These are phyloP conservation scores for Cyclotella cryptica DNA, from an alignment of 108 stramenopile species.

Conservation along the genomic window DNA sequence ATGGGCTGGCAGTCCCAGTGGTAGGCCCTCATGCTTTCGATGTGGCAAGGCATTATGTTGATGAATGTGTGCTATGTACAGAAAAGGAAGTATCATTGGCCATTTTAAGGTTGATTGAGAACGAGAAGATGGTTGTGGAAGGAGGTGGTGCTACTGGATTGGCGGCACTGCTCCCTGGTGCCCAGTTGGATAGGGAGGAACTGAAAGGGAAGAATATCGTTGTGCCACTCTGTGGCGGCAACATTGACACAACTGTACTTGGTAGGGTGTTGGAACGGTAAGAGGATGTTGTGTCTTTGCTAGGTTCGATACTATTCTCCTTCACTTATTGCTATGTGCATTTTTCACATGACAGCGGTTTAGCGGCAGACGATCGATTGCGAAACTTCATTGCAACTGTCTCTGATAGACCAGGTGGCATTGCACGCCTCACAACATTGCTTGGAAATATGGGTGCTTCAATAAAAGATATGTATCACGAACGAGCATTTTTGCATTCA, in stretches of 20 bases:
- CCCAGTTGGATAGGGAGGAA: constrained; percentile 80
- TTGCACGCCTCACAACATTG: constrained; percentile 77
- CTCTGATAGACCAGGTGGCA: constrained; percentile 91
- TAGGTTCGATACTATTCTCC: neutral
- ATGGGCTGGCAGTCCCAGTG: constrained; percentile 95
- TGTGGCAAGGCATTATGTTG: constrained; percentile 89
- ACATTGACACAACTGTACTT: constrained; percentile 95
- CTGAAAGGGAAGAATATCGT: constrained; percentile 94
- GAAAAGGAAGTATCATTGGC: constrained; percentile 94
- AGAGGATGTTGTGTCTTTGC: neutral
- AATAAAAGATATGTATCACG: constrained; percentile 97
- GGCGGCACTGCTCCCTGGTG: constrained; percentile 92
- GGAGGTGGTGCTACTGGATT: constrained; percentile 92
- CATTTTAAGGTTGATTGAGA: constrained; percentile 93
- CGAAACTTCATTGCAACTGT: constrained; percentile 94
- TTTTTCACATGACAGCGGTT: constrained; percentile 58
- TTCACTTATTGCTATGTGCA: neutral
- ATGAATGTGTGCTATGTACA: constrained; percentile 79
- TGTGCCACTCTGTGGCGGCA: constrained; percentile 96
- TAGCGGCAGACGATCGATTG: constrained; percentile 94
- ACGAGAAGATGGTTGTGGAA: constrained; percentile 96
- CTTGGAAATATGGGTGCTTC: constrained; percentile 75
- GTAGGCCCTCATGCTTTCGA: constrained; percentile 94
- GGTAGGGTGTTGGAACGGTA: constrained; percentile 69
- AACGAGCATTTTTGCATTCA: constrained; percentile 95